These are phyloP conservation scores for Orbilia brochopaga DNA, from an alignment of 2,329 filamentous ascomycete genomes.

Conservation along the genomic window DNA sequence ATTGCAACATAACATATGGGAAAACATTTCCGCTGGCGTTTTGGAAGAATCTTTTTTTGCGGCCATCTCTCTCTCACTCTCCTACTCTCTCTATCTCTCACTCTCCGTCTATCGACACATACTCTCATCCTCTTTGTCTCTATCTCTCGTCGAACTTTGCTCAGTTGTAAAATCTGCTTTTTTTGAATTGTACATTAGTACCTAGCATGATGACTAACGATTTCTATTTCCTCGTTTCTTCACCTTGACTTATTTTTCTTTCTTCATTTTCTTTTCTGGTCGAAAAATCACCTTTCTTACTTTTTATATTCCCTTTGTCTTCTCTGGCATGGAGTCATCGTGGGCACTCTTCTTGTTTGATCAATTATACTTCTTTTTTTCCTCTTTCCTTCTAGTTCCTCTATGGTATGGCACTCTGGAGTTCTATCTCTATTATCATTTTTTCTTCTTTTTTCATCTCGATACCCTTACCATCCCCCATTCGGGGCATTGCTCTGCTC, in stretches of 20 bases:
- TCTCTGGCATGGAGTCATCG: constrained; percentile 50
- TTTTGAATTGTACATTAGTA: constrained; percentile 40
- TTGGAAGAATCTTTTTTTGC: constrained; percentile 16
- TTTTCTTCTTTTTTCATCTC: constrained; percentile 22
- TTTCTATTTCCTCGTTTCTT: constrained; percentile 11
- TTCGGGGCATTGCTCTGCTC: background rate
- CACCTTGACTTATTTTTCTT: background rate
- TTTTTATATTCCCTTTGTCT: constrained; percentile 44
- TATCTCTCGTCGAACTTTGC: constrained; percentile 6
- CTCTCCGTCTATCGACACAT: background rate
- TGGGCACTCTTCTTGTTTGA: constrained; percentile 22
- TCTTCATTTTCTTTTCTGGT: constrained; percentile 24
- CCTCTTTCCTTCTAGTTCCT: constrained; percentile 8
- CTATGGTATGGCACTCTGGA: constrained; percentile 13
- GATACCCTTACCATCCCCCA: constrained; percentile 44
- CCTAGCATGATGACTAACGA: constrained; percentile 46
- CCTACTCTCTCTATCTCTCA: background rate
- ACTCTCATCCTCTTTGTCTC: constrained; percentile 9
- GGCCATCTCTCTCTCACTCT: constrained; percentile 1
- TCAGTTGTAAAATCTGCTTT: background rate
- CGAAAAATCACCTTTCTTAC: constrained; percentile 10
- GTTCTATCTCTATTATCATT: constrained; percentile 20
- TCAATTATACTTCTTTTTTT: constrained; percentile 18
- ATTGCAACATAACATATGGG: constrained; percentile 42
- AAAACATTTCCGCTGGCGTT: constrained; percentile 50